phyloP scores from a whole-genome alignment of 306 rosid genomes.

The Medicago lupulina region DNA sequence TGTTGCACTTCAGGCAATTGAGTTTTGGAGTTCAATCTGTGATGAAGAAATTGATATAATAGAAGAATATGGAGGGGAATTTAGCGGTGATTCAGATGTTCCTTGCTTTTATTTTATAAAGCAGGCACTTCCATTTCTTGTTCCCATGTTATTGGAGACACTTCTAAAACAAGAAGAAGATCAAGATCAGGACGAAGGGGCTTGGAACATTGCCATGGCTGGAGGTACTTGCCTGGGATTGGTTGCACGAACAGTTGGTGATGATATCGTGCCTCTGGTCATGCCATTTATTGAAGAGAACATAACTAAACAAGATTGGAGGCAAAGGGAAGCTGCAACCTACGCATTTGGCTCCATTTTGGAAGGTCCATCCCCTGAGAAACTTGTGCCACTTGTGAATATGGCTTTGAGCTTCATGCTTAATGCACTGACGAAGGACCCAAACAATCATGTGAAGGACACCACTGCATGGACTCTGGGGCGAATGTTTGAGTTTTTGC shows the following conservation, averaged over 20 bases:
- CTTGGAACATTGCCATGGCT: conserved; percentile 99
- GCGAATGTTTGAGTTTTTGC: conserved; percentile 90
- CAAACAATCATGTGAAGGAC: conserved; percentile 90
- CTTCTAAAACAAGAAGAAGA: conserved; percentile 92
- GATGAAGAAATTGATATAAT: conserved; percentile 92
- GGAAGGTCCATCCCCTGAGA: conserved; percentile 93
- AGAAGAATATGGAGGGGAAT: conserved; percentile 90
- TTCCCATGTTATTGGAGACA: conserved; percentile 87
- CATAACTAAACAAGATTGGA: conserved; percentile 88
- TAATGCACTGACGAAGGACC: conserved; percentile 76
- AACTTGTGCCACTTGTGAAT: conserved; percentile 80
- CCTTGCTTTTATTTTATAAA: conserved; percentile 87
- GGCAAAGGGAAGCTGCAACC: conserved; percentile 95
- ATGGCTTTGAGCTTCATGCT: conserved; percentile 84
- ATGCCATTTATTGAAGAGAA: conserved; percentile 95
- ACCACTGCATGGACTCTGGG: conserved; percentile 99
- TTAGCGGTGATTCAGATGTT: conserved; percentile 76
- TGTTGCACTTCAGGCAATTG: conserved; percentile 92
- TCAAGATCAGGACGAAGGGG: conserved; percentile 97
- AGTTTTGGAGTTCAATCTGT: conserved; percentile 96
- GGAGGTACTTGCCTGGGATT: conserved; percentile 96
- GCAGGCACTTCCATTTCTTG: conserved; percentile 86
- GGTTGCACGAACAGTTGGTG: conserved; percentile 93
- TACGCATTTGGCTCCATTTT: conserved; percentile 96
- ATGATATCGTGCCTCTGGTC: conserved; percentile 86